A percentile compares a stretch with the other conserved stretches of the same genome.
Evolutionary conservation across 2,329 filamentous ascomycete genomes (phyloP).

Genomic region (Rosellinia necatrix): DNA sequence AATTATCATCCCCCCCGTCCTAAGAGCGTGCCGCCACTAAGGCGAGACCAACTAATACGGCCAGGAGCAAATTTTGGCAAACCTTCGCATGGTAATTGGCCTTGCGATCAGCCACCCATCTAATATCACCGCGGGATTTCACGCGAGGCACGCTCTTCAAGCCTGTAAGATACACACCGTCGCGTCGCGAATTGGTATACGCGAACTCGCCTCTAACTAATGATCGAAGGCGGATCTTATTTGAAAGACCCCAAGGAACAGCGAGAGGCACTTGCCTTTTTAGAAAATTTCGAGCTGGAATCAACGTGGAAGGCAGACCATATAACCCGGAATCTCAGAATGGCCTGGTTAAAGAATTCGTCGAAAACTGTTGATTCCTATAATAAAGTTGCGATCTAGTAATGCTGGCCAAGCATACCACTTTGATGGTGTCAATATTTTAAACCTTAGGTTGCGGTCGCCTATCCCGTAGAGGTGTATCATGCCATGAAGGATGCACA

Average conservation of each 20-base stretch:
- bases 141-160: constrained; percentile 8
- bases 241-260: not conserved
- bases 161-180: not conserved
- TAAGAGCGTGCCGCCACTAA: not conserved
- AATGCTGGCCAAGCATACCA: too few species aligned
- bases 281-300: not conserved
- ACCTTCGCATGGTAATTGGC: constrained; percentile 5
- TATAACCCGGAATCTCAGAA: not conserved
- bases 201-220: not conserved
- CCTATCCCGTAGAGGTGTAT: too few species aligned
- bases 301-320: constrained; percentile 1
- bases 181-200: not conserved
- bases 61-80: not conserved
- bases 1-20: not conserved
- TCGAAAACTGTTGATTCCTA: too few species aligned
- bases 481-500: too few species aligned
- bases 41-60: not conserved
- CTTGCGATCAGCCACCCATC: not conserved
- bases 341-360: not conserved
- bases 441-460: too few species aligned
- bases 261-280: not conserved
- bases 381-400: too few species aligned
- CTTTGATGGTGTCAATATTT: too few species aligned
- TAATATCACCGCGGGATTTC: constrained; percentile 4
- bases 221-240: not conserved